Percentiles rank a stretch among this genome's conserved stretches.
Conservation (phyloP, 805 yeast genomes). For the Lipomyces anomalus region DNA sequence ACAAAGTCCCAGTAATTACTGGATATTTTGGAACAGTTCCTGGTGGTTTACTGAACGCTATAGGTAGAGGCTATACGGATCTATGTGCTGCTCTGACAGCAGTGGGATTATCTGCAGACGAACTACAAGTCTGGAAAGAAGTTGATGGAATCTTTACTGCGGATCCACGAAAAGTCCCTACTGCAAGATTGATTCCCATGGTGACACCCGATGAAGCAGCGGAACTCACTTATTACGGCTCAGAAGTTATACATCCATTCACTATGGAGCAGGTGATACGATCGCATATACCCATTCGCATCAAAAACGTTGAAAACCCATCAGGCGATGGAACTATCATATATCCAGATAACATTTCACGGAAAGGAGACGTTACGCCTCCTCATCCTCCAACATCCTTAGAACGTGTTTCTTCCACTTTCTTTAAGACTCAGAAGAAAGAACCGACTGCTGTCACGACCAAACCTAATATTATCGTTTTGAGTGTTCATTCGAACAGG, state of each 20-base stretch:
- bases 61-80: conserved; percentile 97
- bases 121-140: conserved; percentile 97
- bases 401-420: conserved; percentile 41
- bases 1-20: conserved; percentile 77
- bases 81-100: conserved; percentile 95
- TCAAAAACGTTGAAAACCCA: conserved; percentile 93
- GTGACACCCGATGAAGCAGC: conserved; percentile 99
- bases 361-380: conserved; percentile 84
- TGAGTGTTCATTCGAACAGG: conserved; percentile 90
- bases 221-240: conserved; percentile 93
- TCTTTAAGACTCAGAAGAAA: conserved; percentile 34
- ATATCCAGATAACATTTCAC: conserved; percentile 82
- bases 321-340: conserved; percentile 88
- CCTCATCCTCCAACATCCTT: conserved; percentile 89
- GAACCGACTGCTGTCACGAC: conserved; percentile 92
- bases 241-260: conserved; percentile 97
- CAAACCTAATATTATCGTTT: conserved; percentile 83
- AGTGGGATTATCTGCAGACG: conserved; percentile 87
- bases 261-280: conserved; percentile 98
- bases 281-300: conserved; percentile 93
- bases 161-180: conserved; percentile 91
- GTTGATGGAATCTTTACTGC: conserved; percentile 99
- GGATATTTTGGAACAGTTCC: conserved; percentile 97
- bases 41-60: conserved; percentile 86
- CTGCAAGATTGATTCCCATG: conserved; percentile 74